phyloP scores from a whole-genome alignment of 306 rosid genomes.

The Trifolium repens region DNA sequence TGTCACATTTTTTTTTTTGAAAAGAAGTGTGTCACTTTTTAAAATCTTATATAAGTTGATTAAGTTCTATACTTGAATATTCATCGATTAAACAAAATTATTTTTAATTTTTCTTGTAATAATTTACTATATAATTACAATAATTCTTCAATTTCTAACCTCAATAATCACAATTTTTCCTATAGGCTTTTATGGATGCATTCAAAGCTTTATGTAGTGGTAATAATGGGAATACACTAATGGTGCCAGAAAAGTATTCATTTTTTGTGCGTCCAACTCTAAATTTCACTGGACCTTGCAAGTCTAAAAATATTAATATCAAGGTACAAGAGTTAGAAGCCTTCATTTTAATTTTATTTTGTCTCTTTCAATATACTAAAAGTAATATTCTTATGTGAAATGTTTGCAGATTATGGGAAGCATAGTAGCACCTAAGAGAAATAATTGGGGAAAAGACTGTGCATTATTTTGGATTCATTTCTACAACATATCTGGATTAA shows the following conservation, averaged over 20 bases:
- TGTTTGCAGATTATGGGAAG: conserved; percentile 39
- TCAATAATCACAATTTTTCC: neutral
- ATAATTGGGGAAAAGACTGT: conserved; percentile 40
- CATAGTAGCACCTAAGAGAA: conserved; percentile 34
- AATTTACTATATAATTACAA: neutral
- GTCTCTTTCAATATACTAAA: neutral
- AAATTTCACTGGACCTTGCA: conserved; percentile 51
- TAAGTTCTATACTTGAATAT: too few relatives aligned
- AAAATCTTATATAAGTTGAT: too few relatives aligned
- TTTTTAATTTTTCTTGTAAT: too few relatives aligned
- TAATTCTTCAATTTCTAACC: neutral
- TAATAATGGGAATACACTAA: neutral
- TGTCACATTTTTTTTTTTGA: too few relatives aligned
- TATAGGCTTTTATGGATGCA: conserved; percentile 47
- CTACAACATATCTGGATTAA: neutral
- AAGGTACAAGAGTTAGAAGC: conserved; percentile 33
- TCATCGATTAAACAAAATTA: too few relatives aligned
- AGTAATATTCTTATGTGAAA: neutral
- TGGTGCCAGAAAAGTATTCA: conserved; percentile 27
- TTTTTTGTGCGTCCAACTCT: conserved; percentile 8
- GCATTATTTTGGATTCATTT: conserved; percentile 20
- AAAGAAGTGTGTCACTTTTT: too few relatives aligned
- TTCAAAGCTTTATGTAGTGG: conserved; percentile 48
- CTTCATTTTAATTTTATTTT: neutral
- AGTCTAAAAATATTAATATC: conserved; percentile 21